phyloP scores from a whole-genome alignment of 495 filamentous ascomycete species.

The Pseudoneurospora amorphoporcata region DNA sequence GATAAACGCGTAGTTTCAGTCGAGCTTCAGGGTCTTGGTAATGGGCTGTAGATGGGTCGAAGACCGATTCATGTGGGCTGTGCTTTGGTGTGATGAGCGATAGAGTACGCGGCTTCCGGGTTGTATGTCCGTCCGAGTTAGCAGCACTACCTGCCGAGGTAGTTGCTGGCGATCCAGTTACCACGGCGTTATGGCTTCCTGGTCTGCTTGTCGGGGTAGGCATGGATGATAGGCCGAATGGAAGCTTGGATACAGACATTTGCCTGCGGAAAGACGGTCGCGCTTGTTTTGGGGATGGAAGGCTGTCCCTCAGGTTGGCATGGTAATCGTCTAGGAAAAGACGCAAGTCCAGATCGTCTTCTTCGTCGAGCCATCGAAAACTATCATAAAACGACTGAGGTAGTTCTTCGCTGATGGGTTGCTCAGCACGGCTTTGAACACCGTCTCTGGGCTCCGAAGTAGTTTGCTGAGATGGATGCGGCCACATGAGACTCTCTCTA shows the following conservation, averaged over 20 bases:
- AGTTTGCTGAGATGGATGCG: constrained; percentile 4
- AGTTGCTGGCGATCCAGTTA: constrained; percentile 18
- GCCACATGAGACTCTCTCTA: constrained; percentile 28
- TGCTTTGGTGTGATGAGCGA: constrained; percentile 40
- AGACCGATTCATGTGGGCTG: constrained; percentile 38
- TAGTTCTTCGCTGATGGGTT: constrained; percentile 35
- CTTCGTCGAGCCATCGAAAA: constrained; percentile 74
- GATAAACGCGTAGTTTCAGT: constrained; percentile 75
- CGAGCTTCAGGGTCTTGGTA: constrained; percentile 89
- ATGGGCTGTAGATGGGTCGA: constrained; percentile 67
- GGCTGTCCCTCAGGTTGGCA: constrained; percentile 32
- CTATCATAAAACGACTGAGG: constrained; percentile 48
- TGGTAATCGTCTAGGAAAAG: constrained; percentile 48
- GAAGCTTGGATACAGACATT: constrained; percentile 43
- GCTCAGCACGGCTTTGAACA: constrained; percentile 22
- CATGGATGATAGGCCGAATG: constrained; percentile 40
- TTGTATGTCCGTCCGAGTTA: constrained; percentile 20
- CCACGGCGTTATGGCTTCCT: neutral
- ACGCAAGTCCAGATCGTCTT: constrained; percentile 62
- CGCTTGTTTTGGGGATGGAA: constrained; percentile 29
- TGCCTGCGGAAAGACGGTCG: constrained; percentile 42
- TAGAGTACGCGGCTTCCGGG: constrained; percentile 37
- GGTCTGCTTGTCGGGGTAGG: constrained; percentile 14
- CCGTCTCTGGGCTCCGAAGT: constrained; percentile 8
- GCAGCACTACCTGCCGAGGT: constrained; percentile 19